Evolutionary conservation across 2,329 filamentous ascomycete genomes (phyloP).

Genomic region (Diplodia mutila): DNA sequence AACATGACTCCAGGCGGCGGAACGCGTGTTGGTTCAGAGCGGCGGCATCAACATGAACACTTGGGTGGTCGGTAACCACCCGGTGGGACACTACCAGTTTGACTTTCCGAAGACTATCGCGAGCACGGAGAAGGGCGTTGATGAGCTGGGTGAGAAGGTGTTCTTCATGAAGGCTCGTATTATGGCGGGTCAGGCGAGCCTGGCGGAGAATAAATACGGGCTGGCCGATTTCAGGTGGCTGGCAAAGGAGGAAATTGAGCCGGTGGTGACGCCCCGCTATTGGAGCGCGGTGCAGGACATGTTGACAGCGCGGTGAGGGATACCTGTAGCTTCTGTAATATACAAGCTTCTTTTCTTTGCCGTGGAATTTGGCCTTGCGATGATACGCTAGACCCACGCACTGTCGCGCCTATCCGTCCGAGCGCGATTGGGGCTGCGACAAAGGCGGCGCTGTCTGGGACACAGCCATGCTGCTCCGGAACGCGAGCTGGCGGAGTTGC

Average conservation of each 20-base stretch:
- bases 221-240: conserved; percentile 90
- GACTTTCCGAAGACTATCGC: conserved; percentile 51
- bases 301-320: conserved; percentile 71
- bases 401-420: conserved; percentile 14
- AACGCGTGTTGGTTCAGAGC: conserved; percentile 74
- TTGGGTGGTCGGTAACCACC: conserved; percentile 91
- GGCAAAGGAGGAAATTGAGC: conserved; percentile 81
- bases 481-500: background rate
- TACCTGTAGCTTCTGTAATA: conserved; percentile 21
- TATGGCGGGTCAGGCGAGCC: conserved; percentile 91
- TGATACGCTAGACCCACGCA: conserved; percentile 20
- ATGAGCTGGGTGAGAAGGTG: conserved; percentile 71
- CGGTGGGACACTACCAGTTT: conserved; percentile 76
- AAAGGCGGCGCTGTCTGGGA: conserved; percentile 12
- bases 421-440: conserved; percentile 16
- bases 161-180: conserved; percentile 98
- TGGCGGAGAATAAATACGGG: conserved; percentile 71
- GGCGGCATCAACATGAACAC: conserved; percentile 97
- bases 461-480: conserved; percentile 1
- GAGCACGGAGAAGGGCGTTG: conserved; percentile 34
- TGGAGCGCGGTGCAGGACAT: conserved; percentile 79
- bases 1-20: conserved; percentile 68
- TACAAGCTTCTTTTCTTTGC: conserved; percentile 6
- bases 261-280: conserved; percentile 68
- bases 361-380: conserved; percentile 5